Evolutionary conservation across 352 stramenopile species (phyloP).

Genomic region (Globisporangium takayamanum): DNA sequence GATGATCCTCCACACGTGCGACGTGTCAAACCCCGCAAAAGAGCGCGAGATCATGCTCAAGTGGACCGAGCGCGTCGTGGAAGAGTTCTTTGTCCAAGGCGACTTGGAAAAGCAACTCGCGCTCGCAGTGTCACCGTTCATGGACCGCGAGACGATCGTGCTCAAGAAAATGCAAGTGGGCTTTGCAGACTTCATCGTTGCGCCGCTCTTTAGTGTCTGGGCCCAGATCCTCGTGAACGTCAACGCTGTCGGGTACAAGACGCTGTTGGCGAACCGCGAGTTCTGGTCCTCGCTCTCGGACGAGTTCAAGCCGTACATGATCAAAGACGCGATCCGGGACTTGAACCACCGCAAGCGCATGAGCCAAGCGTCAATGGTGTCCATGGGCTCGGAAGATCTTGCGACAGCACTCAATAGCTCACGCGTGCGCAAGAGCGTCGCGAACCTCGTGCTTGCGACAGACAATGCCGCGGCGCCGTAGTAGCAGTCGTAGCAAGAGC

Average conservation of each 20-base stretch:
- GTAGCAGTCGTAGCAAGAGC: background rate
- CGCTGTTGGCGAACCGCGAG: slow-evolving; percentile 69
- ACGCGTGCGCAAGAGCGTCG: slow-evolving; percentile 8
- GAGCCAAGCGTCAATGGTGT: slow-evolving; percentile 16
- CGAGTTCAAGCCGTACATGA: slow-evolving; percentile 83
- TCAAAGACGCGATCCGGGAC: slow-evolving; percentile 70
- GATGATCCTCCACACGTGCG: slow-evolving; percentile 89
- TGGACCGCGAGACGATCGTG: slow-evolving; percentile 89
- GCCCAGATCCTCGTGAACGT: slow-evolving; percentile 73
- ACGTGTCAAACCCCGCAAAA: slow-evolving; percentile 94
- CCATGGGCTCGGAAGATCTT: background rate
- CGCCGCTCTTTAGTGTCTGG: slow-evolving; percentile 83
- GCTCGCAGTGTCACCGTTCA: slow-evolving; percentile 89
- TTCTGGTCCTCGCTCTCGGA: slow-evolving; percentile 77
- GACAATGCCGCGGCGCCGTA: slow-evolving; percentile 1
- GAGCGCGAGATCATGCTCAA: slow-evolving; percentile 82
- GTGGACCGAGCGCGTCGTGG: slow-evolving; percentile 91
- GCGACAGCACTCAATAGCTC: slow-evolving; percentile 1
- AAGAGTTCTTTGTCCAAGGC: slow-evolving; percentile 95
- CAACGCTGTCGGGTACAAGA: slow-evolving; percentile 58
- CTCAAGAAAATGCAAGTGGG: slow-evolving; percentile 92
- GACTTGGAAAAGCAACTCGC: slow-evolving; percentile 91
- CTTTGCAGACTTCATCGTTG: slow-evolving; percentile 94
- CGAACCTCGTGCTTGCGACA: slow-evolving; percentile 11
- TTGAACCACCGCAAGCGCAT: slow-evolving; percentile 31